phyloP scores from a whole-genome alignment of 495 filamentous ascomycete genomes.

The Aspergillus conjunctus region DNA sequence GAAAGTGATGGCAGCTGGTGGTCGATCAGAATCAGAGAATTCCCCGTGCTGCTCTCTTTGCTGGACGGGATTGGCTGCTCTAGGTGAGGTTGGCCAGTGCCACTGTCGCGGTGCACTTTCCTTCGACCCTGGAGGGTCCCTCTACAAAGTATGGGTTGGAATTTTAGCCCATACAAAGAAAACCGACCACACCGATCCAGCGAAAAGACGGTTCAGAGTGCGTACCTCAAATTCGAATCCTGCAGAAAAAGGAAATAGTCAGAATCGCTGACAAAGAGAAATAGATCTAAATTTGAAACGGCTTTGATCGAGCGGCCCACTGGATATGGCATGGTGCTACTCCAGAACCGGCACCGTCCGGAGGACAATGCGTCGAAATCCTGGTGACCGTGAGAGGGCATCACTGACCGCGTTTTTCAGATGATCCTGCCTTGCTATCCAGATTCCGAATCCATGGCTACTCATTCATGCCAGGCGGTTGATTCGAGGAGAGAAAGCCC shows the following conservation, averaged over 20 bases:
- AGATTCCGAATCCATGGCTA: neutral
- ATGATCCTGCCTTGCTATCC: conserved; percentile 2
- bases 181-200: neutral
- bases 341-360: conserved; percentile 6
- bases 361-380: conserved; percentile 8
- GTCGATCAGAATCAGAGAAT: conserved; percentile 21
- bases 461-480: neutral
- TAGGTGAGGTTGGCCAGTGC: conserved; percentile 9
- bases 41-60: conserved; percentile 5
- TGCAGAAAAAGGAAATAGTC: conserved; percentile 4
- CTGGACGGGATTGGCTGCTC: conserved; percentile 7
- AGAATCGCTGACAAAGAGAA: neutral
- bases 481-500: neutral
- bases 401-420: conserved; percentile 7
- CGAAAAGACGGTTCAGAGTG: too few relatives aligned
- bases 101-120: conserved; percentile 11
- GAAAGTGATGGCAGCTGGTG: conserved; percentile 1
- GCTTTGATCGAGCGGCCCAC: conserved; percentile 16
- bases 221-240: neutral
- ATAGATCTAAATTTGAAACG: conserved; percentile 18
- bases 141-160: neutral
- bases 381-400: neutral
- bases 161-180: neutral
- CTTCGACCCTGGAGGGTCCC: conserved; percentile 3
- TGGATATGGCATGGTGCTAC: conserved; percentile 17